Conservation (phyloP, 345 rosid species). For the Lepidium didymum region DNA sequence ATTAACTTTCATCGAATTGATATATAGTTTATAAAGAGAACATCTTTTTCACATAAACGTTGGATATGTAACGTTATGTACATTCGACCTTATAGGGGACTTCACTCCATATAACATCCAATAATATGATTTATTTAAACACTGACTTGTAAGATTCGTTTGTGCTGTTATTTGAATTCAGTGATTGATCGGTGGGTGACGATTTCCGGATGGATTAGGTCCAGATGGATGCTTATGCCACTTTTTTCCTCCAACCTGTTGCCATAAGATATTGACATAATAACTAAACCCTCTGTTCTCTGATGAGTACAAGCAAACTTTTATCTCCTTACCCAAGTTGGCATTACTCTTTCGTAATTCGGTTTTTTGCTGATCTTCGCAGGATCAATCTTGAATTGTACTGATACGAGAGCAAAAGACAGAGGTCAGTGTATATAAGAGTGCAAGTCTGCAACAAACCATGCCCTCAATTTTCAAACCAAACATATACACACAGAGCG, state of each 20-base stretch:
- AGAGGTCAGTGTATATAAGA: not conserved
- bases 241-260: slow-evolving; percentile 5
- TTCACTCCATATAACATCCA: not conserved
- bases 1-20: not conserved
- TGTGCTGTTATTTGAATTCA: not conserved
- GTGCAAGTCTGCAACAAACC: not conserved
- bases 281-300: not conserved
- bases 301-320: not conserved
- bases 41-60: not conserved
- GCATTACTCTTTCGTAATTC: not conserved
- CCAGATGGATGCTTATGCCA: slow-evolving; percentile 21
- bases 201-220: slow-evolving; percentile 22
- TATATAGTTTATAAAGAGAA: not conserved
- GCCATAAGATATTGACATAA: not conserved
- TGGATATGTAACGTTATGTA: not conserved
- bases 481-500: not conserved
- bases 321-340: slow-evolving; percentile 12
- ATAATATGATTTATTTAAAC: not conserved
- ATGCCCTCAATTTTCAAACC: not conserved
- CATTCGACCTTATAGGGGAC: not conserved
- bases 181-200: not conserved
- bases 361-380: not conserved
- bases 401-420: not conserved
- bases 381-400: slow-evolving; percentile 3
- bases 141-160: not conserved